Evolutionary conservation across 768 basidiomycete genomes (phyloP).

Genomic region (Sarcomyxa edulis): DNA sequence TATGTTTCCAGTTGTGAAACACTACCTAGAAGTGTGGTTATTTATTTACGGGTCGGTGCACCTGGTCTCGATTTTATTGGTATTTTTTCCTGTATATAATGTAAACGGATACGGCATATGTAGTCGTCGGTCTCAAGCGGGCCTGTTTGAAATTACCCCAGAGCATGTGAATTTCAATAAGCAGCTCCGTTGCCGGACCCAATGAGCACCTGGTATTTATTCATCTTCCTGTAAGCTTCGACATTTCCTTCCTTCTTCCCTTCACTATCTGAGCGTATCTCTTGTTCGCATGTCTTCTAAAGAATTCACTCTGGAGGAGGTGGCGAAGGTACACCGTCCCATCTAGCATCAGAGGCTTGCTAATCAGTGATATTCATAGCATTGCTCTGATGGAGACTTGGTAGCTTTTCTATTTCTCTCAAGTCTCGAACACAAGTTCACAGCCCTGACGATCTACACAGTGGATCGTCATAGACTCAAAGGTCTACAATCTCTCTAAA

Average conservation of each 20-base stretch:
- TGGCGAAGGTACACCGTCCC: slow-evolving; percentile 49
- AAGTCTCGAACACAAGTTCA: neutral
- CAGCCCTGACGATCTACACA: slow-evolving; percentile 22
- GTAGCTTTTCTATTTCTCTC: slow-evolving; percentile 32
- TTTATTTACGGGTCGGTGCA: too few relatives aligned
- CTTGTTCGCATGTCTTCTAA: slow-evolving; percentile 16
- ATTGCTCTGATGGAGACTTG: slow-evolving; percentile 82
- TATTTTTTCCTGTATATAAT: too few relatives aligned
- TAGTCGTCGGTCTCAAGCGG: too few relatives aligned
- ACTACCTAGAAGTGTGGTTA: too few relatives aligned
- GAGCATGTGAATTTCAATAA: too few relatives aligned
- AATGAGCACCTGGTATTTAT: too few relatives aligned
- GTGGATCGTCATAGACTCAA: slow-evolving; percentile 82
- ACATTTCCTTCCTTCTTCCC: neutral
- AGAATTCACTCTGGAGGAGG: slow-evolving; percentile 53
- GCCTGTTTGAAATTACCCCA: too few relatives aligned
- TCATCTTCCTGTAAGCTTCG: slow-evolving; percentile 1
- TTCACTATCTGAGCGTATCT: neutral
- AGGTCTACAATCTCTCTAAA: slow-evolving; percentile 75
- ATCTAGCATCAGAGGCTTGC: neutral
- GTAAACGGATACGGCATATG: too few relatives aligned
- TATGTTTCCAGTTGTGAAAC: too few relatives aligned
- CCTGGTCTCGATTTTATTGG: too few relatives aligned
- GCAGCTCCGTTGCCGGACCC: too few relatives aligned
- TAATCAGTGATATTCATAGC: slow-evolving; percentile 39